Evolutionary conservation across 2,329 filamentous ascomycete genomes (phyloP), one percentile per base, ranked within the genome.

Genomic region (Beauveria brongniartii): DNA sequence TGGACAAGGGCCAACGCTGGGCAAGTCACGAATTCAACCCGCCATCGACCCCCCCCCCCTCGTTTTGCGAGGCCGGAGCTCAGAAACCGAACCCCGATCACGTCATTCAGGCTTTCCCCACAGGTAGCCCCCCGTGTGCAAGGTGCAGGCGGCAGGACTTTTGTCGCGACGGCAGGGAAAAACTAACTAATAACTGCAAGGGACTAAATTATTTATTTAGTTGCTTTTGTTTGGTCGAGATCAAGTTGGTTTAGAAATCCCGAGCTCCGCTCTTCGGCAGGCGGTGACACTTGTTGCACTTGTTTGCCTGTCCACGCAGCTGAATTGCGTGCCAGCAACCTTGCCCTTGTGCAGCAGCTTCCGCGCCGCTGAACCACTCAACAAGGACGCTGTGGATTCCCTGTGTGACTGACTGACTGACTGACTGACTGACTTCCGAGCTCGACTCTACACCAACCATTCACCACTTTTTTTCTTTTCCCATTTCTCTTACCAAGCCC

Each of bases 1-100:
- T 30, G 2, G 28, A 30, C 9, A 30, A 30, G 28, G 28, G 9
- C 3, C 28, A 30, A 9, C 10, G 24, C 28, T 34, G 34, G 10
- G 30, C 28, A 5, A 28, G 18, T 24, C 43, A 34, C 10, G 30
- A 34, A 34, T 12, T 12, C 10, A 12, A 30, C 4, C 10, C 30
- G 3, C 30, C 30, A 34, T 34, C 14, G 30, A 34, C 2, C 1
- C 8, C 28, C 7, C 7, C 26, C 26, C 28, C 10, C 30, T 12
- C 30, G 30, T 14, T 53, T 52, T 52, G 57, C 50, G 57, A 53
- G 50, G 48, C 57, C 57, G 57, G 57, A 54, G 50, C 57, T 47
- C 57, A 54, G 50, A 59, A 53, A 46, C 57, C 57, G 57, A 53
- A 46, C 26, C 8, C 57, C 57, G 57, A 59, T 59, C 57, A 59